Evolutionary conservation across 352 stramenopile species (phyloP).

Genomic region (Pythium folliculosum): DNA sequence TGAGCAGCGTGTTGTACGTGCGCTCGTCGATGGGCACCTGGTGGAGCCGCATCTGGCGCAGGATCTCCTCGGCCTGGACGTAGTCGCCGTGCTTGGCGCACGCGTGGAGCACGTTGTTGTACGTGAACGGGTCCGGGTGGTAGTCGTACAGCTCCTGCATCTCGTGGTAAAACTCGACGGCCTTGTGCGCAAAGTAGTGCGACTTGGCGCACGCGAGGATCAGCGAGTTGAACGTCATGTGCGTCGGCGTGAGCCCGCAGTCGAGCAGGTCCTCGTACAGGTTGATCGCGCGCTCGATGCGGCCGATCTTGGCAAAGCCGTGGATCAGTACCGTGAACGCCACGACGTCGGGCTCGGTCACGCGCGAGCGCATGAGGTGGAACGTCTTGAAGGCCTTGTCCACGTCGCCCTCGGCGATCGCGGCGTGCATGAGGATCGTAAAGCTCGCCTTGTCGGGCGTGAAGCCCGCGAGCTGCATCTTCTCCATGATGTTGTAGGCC

Average conservation of each 20-base stretch:
- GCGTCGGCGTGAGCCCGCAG: conserved; percentile 60
- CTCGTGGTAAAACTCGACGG: conserved; percentile 83
- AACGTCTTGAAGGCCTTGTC: conserved; percentile 87
- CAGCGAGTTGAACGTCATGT: conserved; percentile 78
- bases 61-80: conserved; percentile 71
- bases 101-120: conserved; percentile 77
- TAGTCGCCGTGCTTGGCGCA: conserved; percentile 80
- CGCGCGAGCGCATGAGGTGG: conserved; percentile 78
- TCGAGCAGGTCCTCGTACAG: conserved; percentile 79
- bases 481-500: conserved; percentile 87
- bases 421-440: conserved; percentile 79
- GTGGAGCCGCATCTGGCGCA: conserved; percentile 71
- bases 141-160: conserved; percentile 89
- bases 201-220: conserved; percentile 85
- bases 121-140: conserved; percentile 70
- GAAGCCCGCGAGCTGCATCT: conserved; percentile 78
- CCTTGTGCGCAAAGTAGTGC: conserved; percentile 84
- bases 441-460: conserved; percentile 69
- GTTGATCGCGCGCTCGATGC: conserved; percentile 75
- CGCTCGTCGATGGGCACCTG: conserved; percentile 65
- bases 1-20: conserved; percentile 76
- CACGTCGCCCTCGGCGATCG: conserved; percentile 69
- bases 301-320: conserved; percentile 70
- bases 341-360: conserved; percentile 68
- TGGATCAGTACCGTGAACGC: conserved; percentile 76